Evolutionary conservation across 306 rosid genomes (phyloP), one percentile per base, ranked within the genome.

Genomic region (Vicia faba): DNA sequence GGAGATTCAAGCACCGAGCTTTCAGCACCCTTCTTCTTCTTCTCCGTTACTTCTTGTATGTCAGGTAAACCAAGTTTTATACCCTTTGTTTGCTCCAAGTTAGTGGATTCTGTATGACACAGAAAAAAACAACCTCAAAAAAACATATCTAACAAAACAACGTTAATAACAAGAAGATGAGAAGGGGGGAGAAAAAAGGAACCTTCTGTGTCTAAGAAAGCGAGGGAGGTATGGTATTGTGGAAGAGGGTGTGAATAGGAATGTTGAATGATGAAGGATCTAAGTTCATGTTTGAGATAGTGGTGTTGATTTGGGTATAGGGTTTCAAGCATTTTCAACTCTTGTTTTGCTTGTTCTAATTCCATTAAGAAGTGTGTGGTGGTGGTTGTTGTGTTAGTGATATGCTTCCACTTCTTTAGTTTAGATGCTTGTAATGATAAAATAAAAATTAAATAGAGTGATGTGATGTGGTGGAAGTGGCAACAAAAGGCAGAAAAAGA

Each of bases 301-400:
- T 78, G 58, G 64, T 74, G 77, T 11, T 75, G 85, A 70, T 82
- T 46, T 33, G 89, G 89, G 15, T 82, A 74, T 11, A 66, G 83
- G n/a, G 75, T 46, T 74, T 85, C 85, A 49, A 85, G 85, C 23
- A 62, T 29, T 48, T 77, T 31, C 57, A 85, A 59, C 77, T 85
- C 90, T 41, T 75, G 75, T 45, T 61, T 82, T 41, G 85, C 90
- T 11, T 72, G 80, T 50, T 85, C 80, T 55, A 55, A 26, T 66
- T 80, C 90, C 72, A 82, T 71, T 55, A 0, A 18, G 12, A 5
- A 45, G 16, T 41, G 46, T 41, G 18, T 7, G 19, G 54, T 20
- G 15, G 4, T 20, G 2, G n/a, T 38, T 38, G 3, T 15, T 16
- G 26, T 49, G 14, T 23, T 6, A 20, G 16, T 69, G 20, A 49